Evolutionary conservation across 345 rosid genomes (phyloP).

Genomic region (Jatropha curcas): DNA sequence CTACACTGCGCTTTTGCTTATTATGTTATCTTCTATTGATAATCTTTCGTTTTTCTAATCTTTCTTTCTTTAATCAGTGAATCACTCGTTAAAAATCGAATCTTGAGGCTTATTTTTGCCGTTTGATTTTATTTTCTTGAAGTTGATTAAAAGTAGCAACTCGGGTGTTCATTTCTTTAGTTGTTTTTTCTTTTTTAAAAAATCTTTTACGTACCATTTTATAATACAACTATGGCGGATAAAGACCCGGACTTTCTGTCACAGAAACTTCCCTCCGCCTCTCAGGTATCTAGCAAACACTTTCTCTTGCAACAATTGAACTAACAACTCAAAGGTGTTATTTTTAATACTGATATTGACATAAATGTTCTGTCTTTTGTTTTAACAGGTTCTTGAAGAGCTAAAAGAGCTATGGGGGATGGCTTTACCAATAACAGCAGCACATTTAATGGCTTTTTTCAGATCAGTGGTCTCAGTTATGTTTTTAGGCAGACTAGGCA

Average conservation of each 20-base stretch:
- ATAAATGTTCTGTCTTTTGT: conserved; percentile 6
- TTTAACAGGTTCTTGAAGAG: conserved; percentile 67
- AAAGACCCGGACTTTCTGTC: conserved; percentile 50
- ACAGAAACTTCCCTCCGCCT: conserved; percentile 47
- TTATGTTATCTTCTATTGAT: neutral
- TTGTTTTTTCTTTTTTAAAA: neutral
- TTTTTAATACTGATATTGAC: neutral
- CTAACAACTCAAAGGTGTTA: neutral
- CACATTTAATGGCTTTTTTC: conserved; percentile 78
- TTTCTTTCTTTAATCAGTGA: neutral
- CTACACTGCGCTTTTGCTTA: neutral
- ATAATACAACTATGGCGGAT: conserved; percentile 41
- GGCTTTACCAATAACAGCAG: conserved; percentile 88
- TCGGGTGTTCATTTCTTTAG: neutral
- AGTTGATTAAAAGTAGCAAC: conserved; percentile 1
- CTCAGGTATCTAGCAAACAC: conserved; percentile 43
- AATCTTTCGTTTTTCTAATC: neutral
- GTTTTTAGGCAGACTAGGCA: conserved; percentile 88
- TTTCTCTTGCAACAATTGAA: neutral
- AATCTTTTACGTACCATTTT: conserved; percentile 12
- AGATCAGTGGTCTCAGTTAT: conserved; percentile 82
- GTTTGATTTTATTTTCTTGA: neutral
- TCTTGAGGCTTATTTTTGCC: neutral
- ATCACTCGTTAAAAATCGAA: neutral
- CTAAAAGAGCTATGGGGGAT: conserved; percentile 80